Conservation (phyloP, 805 yeast species). For the Cyberlindnera japonica region DNA sequence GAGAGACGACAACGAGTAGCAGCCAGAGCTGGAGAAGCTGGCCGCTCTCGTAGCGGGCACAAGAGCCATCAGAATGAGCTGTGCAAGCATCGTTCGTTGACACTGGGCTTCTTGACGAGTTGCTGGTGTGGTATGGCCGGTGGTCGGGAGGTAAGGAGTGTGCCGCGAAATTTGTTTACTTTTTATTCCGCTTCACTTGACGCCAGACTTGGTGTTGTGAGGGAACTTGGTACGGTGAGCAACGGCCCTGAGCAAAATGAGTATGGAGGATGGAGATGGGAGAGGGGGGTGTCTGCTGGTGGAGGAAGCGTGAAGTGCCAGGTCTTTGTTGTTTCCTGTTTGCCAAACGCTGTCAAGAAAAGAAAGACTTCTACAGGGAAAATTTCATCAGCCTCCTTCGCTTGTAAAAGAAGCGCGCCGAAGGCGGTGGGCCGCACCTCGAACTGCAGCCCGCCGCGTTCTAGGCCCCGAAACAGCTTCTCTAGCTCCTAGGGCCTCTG, state of each 20-base stretch:
- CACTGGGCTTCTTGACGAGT: too few relatives aligned
- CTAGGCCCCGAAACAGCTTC: too few relatives aligned
- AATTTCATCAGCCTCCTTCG: slow-evolving; percentile 14
- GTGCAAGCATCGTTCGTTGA: slow-evolving; percentile 5
- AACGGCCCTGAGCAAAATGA: neutral
- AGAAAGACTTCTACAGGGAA: neutral
- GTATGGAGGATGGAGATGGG: neutral
- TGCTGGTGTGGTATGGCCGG: neutral
- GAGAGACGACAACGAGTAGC: slow-evolving; percentile 31
- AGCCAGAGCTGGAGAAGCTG: slow-evolving; percentile 28
- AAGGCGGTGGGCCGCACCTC: too few relatives aligned
- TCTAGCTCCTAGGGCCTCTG: too few relatives aligned
- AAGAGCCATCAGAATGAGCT: slow-evolving; percentile 3
- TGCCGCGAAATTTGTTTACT: too few relatives aligned
- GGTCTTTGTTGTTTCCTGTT: too few relatives aligned
- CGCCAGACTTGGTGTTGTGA: too few relatives aligned
- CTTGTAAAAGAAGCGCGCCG: too few relatives aligned
- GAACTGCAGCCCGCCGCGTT: too few relatives aligned
- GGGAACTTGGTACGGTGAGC: neutral
- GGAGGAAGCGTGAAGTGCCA: neutral
- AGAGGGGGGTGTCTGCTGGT: neutral
- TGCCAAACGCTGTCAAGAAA: neutral
- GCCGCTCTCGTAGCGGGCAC: slow-evolving; percentile 3
- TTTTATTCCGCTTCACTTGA: too few relatives aligned
- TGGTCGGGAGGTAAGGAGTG: neutral